phyloP scores from a whole-genome alignment of 176 grass and related monocot genomes.

The Secale cereale region DNA sequence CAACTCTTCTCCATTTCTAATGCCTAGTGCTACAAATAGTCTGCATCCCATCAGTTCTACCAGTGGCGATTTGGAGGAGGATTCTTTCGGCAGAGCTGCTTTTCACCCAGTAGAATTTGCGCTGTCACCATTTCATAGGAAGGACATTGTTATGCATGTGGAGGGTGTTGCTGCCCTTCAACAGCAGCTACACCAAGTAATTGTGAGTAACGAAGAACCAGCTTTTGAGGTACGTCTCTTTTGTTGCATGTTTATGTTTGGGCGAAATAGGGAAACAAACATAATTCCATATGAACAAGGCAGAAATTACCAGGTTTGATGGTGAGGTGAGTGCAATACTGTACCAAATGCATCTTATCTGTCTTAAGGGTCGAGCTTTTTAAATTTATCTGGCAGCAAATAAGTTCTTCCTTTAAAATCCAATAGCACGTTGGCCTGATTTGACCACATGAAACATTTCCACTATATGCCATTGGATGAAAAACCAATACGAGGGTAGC shows the following conservation, averaged over 20 bases:
- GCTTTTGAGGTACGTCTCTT: slow-evolving; percentile 67
- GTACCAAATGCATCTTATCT: not conserved
- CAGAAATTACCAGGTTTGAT: not conserved
- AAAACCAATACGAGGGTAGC: not conserved
- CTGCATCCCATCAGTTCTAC: slow-evolving; percentile 25
- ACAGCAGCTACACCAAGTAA: slow-evolving; percentile 63
- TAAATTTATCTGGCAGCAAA: not conserved
- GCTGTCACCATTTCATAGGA: slow-evolving; percentile 59
- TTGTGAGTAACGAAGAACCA: slow-evolving; percentile 58
- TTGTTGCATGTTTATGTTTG: not conserved
- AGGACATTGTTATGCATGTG: slow-evolving; percentile 63
- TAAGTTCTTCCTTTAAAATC: not conserved
- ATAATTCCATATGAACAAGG: not conserved
- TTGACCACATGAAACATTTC: not conserved
- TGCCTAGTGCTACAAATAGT: slow-evolving; percentile 48
- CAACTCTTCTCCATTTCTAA: slow-evolving; percentile 78
- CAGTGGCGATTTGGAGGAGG: slow-evolving; percentile 12
- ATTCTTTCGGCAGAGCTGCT: slow-evolving; percentile 26
- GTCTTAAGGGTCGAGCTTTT: not conserved
- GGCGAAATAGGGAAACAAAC: not conserved
- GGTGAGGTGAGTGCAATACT: not conserved
- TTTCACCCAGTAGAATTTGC: slow-evolving; percentile 47
- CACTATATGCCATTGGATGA: not conserved
- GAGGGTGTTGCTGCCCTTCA: slow-evolving; percentile 69
- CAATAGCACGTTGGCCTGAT: not conserved